A percentile compares a stretch with the other conserved stretches of the same genome.
These are phyloP conservation scores for Dryas alaskensis DNA, from an alignment of 306 rosid species.

Conservation along the genomic window DNA sequence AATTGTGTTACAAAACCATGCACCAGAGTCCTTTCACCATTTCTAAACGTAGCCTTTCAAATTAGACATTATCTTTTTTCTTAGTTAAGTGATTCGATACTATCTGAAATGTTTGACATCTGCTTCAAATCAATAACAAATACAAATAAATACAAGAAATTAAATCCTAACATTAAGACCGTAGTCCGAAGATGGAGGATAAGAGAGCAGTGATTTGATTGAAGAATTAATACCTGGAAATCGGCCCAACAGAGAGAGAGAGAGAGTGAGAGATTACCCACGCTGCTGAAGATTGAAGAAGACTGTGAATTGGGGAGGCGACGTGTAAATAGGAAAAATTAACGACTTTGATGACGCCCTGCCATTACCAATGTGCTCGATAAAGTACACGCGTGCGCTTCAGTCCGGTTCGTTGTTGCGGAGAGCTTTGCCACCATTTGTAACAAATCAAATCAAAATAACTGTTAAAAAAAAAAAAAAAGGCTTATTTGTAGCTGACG, in stretches of 20 bases:
- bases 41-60: background rate
- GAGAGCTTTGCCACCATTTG: background rate
- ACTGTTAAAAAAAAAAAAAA: too few species aligned
- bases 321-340: background rate
- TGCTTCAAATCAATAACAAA: background rate
- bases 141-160: too few species aligned
- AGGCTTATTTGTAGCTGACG: too few species aligned
- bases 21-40: too few species aligned
- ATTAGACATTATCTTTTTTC: background rate
- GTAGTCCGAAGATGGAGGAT: background rate
- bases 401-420: background rate
- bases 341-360: background rate
- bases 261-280: too few species aligned
- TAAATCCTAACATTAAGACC: background rate
- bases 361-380: background rate
- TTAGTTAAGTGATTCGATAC: background rate
- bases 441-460: too few species aligned
- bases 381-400: background rate
- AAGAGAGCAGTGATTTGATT: background rate
- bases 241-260: background rate
- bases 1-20: too few species aligned
- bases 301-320: background rate
- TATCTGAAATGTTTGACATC: background rate
- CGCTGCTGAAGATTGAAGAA: constrained; percentile 2
- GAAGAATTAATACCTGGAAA: constrained; percentile 4